Percentiles rank a stretch among this genome's conserved stretches.
Conservation (phyloP, 805 yeast species). For the Pichia cephalocereana region DNA sequence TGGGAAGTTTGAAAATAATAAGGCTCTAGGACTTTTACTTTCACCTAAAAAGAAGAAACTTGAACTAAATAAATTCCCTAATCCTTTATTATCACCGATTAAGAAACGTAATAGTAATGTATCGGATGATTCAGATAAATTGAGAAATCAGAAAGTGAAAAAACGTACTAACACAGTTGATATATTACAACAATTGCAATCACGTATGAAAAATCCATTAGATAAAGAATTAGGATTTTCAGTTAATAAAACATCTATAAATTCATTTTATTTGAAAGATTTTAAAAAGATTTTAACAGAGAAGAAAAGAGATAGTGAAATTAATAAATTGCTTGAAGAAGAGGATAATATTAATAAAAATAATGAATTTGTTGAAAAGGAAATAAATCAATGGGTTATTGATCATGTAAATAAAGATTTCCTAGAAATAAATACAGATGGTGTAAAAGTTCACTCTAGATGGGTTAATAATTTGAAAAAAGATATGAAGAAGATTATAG, state of each 20-base stretch:
- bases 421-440: not conserved
- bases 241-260: not conserved
- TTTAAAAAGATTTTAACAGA: not conserved
- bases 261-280: not conserved
- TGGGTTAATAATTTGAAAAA: slow-evolving; percentile 1
- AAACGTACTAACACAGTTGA: not conserved
- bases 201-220: slow-evolving; percentile 2
- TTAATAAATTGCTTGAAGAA: not conserved
- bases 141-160: too few species aligned
- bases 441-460: not conserved
- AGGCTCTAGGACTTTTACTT: not conserved
- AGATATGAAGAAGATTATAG: not conserved
- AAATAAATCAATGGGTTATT: slow-evolving; percentile 1
- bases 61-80: not conserved
- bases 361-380: not conserved
- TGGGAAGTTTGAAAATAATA: slow-evolving; percentile 3
- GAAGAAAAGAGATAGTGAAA: slow-evolving; percentile 1
- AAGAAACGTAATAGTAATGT: too few species aligned
- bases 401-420: slow-evolving; percentile 1
- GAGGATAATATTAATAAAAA: not conserved
- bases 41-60: slow-evolving; percentile 1
- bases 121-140: too few species aligned
- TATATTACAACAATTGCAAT: slow-evolving; percentile 2
- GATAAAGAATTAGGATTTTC: slow-evolving; percentile 9
- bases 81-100: too few species aligned